Base-by-base conservation (phyloP, 2,329 filamentous ascomycete genomes). In the Ceratocystis destructans region DNA sequence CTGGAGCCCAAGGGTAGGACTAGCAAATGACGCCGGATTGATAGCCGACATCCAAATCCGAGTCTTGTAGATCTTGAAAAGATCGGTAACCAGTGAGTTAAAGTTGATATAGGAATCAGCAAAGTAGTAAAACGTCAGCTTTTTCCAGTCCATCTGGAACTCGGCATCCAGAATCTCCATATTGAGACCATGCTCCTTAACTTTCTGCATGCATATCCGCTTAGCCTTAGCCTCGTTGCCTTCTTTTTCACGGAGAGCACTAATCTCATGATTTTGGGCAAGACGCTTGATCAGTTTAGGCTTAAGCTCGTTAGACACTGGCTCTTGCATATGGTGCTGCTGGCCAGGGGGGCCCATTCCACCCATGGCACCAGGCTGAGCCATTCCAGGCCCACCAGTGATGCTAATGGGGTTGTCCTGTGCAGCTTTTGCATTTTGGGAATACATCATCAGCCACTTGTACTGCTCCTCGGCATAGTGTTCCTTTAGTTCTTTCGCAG, bases 41-140 rank as follows among this genome's bases (percentile, higher is more conserved):
- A 99, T 96, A 3, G 94, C 94, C 3, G 93, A 97, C 90, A 99
- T 96, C 94, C 94, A 99, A 72, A 99, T 99, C 71, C 95, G 86
- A 25, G 93, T 96, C 79, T 99, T 99, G 82, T 97, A 99, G 69
- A 97, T 93, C 77, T 97, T 97, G 83, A 97, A 99, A 12, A 99
- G 81, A 74, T 99, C 94, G 0, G 92, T 96, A 64, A 99, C 94
- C 17, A 99, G 84, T 1, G 90, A 90, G 75, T 99, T 99, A 82
- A 99, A 99, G 78, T 97, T 97, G 80, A 99, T 96, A 75, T 99
- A 99, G 0, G 90, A 86, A 73, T 96, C 92, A 65, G 94, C 93
- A 74, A 96, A 99, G 77, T 97, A 99, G 79, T 96, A 99, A 77
- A 97, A 97, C 0, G 95, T 99, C 66, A 99, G 79, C 75, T 99